A percentile compares a stretch with the other conserved stretches of the same genome.
phyloP scores from a whole-genome alignment of 345 rosid species.

The Hibiscus mutabilis region DNA sequence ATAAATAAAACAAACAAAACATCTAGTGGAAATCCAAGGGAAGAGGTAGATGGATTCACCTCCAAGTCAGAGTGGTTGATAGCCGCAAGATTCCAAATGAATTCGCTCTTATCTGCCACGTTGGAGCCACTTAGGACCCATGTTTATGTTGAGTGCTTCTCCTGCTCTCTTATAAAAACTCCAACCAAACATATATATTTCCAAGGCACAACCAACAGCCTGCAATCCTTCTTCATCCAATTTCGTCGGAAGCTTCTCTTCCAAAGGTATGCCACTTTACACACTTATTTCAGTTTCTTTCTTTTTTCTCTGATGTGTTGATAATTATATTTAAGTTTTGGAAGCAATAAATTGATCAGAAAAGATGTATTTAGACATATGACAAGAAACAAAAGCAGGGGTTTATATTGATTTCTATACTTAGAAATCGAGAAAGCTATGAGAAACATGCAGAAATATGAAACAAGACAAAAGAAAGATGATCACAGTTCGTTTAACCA shows the following conservation, averaged over 20 bases:
- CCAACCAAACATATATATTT: background rate
- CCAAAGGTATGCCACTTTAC: background rate
- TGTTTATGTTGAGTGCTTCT: conserved; percentile 26
- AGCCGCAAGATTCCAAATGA: conserved; percentile 6
- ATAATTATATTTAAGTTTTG: too few relatives aligned
- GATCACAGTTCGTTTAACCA: background rate
- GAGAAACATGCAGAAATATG: background rate
- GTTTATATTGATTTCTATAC: background rate
- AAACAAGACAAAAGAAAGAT: background rate
- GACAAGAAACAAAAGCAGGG: background rate
- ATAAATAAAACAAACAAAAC: background rate
- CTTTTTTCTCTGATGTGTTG: background rate
- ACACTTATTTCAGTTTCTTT: background rate
- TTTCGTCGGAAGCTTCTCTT: background rate
- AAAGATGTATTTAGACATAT: background rate
- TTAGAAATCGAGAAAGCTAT: background rate
- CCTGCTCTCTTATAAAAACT: conserved; percentile 33
- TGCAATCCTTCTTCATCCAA: background rate
- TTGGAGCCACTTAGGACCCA: conserved; percentile 21
- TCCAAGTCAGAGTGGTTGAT: too few relatives aligned
- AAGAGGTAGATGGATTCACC: background rate
- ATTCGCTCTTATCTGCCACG: conserved; percentile 76
- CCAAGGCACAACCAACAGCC: background rate
- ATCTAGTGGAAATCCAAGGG: too few relatives aligned
- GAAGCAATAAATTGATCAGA: background rate